Evolutionary conservation across 2,329 filamentous ascomycete species (phyloP).

Genomic region (Calonectria fujianensis): DNA sequence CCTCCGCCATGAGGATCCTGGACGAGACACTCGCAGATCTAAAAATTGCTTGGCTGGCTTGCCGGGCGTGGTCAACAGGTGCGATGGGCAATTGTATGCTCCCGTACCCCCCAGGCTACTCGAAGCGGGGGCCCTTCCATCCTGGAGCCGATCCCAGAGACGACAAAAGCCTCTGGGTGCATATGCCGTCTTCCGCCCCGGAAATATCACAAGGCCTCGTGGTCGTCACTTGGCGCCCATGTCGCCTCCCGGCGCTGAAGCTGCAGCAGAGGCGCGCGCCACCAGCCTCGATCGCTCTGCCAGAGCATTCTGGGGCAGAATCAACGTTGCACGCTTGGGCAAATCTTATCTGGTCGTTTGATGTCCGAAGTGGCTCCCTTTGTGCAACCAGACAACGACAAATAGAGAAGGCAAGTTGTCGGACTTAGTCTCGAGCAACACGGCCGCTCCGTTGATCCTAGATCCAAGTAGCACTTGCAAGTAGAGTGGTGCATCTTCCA

Average conservation of each 20-base stretch:
- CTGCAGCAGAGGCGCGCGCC: slow-evolving; percentile 41
- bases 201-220: slow-evolving; percentile 51
- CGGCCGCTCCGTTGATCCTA: slow-evolving; percentile 36
- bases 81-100: slow-evolving; percentile 43
- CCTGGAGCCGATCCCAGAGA: slow-evolving; percentile 42
- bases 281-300: slow-evolving; percentile 33
- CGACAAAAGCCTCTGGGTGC: not conserved
- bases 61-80: slow-evolving; percentile 33
- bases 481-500: slow-evolving; percentile 47
- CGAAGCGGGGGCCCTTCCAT: slow-evolving; percentile 40
- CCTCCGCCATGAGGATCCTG: slow-evolving; percentile 36
- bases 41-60: slow-evolving; percentile 43
- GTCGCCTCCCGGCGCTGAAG: slow-evolving; percentile 50
- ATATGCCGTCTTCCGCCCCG: slow-evolving; percentile 18
- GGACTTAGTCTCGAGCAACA: slow-evolving; percentile 28
- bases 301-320: slow-evolving; percentile 32
- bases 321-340: slow-evolving; percentile 49
- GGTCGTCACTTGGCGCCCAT: slow-evolving; percentile 45
- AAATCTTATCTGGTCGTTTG: slow-evolving; percentile 48
- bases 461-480: slow-evolving; percentile 47
- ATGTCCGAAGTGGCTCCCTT: slow-evolving; percentile 45
- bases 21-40: slow-evolving; percentile 37
- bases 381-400: slow-evolving; percentile 45
- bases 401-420: slow-evolving; percentile 38
- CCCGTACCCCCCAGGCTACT: slow-evolving; percentile 35